Base-by-base conservation (phyloP, 2,329 filamentous ascomycete species). In the Ploettnerulaceae sp. region DNA sequence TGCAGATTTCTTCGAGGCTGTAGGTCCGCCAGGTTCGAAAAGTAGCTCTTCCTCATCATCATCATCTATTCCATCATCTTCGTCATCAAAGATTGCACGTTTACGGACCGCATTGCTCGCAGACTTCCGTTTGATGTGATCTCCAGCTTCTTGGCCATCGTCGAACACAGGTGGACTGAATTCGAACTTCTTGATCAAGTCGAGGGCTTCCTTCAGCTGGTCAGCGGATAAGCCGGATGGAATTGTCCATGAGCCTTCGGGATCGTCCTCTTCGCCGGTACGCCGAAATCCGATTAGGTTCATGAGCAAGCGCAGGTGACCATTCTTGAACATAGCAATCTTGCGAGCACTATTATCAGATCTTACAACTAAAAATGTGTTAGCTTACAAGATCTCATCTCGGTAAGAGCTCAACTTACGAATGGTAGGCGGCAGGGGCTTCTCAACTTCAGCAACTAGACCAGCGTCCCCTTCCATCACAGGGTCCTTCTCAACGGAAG, bases 291-390 rank as follows among this genome's bases (percentile, higher is more conserved):
- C 86, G 14, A 84, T 73, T 0, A 93, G 73, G 1, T 74, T 83
- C 77, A 97, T 84, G 3, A 98, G 76, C 1, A 97, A 79, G 25
- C 90, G 84, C 2, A 97, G 75, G 59, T 91, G 84, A 7, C 86
- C 82, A 65, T 97, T 94, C 62, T 89, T 94, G 71, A 94, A 94
- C 67, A 95, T 82, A 20, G 88, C 84, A 17, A 75, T 76, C 40
- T 82, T 81, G 31, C 82, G 79, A 38, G 77, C 73, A 35, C 86
- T 79, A 32, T 77, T 80, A 47, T 84, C 80, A 0, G 85, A 44
- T 54, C 62, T 59, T 25, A 60, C 48, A n/a, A 57, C 53, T 61
- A 31, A 34, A 41, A 9, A 32, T 6, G 31, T 18, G 47, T 66
- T 48, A 66, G 58, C 38, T 51, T 51, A 24, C 3, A 15, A 11